Percentiles rank a stretch among this genome's conserved stretches.
Conservation (phyloP, 257 asterid species). For the Parsonsia alboflavescens region DNA sequence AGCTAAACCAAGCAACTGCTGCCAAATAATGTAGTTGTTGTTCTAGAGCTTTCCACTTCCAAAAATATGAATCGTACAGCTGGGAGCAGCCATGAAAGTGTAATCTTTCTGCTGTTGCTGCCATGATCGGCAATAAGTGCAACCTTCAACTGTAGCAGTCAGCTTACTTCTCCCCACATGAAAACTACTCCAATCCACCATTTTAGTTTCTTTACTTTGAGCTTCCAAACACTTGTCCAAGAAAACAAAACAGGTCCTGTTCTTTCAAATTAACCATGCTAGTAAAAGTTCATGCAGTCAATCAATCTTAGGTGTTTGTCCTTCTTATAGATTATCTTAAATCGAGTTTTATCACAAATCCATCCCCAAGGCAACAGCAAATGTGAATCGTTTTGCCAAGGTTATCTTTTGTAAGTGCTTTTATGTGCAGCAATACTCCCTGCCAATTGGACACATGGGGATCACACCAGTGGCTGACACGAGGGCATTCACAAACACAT, state of each 20-base stretch:
- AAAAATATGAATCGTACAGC: no score
- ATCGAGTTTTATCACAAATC: background rate
- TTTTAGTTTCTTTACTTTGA: background rate
- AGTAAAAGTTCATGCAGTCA: background rate
- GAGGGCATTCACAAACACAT: conserved; percentile 70
- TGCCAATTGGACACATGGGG: conserved; percentile 54
- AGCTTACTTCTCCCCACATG: background rate
- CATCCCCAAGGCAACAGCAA: no score
- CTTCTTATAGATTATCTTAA: background rate
- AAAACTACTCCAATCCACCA: background rate
- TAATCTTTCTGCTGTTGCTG: background rate
- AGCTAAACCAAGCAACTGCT: no score
- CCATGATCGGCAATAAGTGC: background rate
- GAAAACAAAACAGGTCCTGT: background rate
- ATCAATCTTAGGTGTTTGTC: background rate
- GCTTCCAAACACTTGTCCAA: background rate
- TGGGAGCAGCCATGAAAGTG: background rate
- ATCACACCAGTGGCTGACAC: conserved; percentile 69
- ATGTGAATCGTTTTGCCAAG: background rate
- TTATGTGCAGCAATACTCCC: conserved; percentile 4
- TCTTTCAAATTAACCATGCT: background rate
- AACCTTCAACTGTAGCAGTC: background rate
- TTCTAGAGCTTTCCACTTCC: no score
- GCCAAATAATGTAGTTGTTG: no score
- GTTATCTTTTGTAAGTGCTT: background rate